A percentile compares a stretch with the other conserved stretches of the same genome.
phyloP scores from a whole-genome alignment of 768 basidiomycete genomes.

The Lactarius sp. region DNA sequence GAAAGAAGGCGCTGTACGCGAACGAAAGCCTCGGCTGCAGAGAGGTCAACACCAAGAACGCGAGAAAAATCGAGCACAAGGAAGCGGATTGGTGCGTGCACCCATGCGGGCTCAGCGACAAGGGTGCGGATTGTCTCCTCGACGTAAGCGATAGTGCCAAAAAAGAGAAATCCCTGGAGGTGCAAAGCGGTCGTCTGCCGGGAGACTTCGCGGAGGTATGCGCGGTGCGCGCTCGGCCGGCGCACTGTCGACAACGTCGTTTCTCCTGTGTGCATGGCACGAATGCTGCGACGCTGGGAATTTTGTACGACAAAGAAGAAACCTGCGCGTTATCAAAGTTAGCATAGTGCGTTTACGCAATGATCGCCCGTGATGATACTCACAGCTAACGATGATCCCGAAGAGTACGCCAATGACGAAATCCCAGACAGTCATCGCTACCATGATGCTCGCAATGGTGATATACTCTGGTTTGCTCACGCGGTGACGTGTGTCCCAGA shows the following conservation, averaged over 20 bases:
- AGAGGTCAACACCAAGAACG: constrained; percentile 90
- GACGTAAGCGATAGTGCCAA: constrained; percentile 87
- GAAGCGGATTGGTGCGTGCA: constrained; percentile 76
- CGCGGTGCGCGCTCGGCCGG: constrained; percentile 79
- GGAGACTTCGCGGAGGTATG: constrained; percentile 88
- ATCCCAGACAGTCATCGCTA: constrained; percentile 92
- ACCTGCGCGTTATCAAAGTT: constrained; percentile 39
- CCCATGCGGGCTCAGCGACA: constrained; percentile 67
- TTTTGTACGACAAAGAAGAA: constrained; percentile 98
- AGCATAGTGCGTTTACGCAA: neutral
- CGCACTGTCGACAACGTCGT: constrained; percentile 88
- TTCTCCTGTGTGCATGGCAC: constrained; percentile 77
- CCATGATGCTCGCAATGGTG: constrained; percentile 80
- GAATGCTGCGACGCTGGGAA: constrained; percentile 79
- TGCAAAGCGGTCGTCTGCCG: constrained; percentile 85
- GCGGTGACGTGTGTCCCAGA: constrained; percentile 92
- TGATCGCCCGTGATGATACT: constrained; percentile 28
- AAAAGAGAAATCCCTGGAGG: constrained; percentile 89
- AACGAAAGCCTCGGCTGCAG: constrained; percentile 91
- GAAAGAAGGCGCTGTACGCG: constrained; percentile 78
- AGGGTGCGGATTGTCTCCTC: constrained; percentile 80
- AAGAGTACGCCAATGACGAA: constrained; percentile 92
- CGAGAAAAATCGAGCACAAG: constrained; percentile 83
- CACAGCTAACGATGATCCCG: constrained; percentile 88
- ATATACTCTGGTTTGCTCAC: constrained; percentile 82